Conservation (phyloP, 306 rosid species). For the Vigna trinervia region DNA sequence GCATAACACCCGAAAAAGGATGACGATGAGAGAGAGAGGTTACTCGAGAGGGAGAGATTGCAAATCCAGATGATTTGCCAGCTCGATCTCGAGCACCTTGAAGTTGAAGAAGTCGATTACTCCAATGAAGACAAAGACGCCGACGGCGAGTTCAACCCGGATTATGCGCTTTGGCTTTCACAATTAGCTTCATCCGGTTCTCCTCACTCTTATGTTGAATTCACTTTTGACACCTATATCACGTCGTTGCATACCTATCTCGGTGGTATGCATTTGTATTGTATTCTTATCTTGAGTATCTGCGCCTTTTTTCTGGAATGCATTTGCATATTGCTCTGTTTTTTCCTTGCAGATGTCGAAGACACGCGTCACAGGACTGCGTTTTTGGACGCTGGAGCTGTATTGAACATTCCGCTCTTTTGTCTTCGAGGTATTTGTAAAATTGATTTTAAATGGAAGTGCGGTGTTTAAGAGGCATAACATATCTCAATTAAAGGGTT, state of each 20-base stretch:
- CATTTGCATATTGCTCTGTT: background rate
- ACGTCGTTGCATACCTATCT: constrained; percentile 87
- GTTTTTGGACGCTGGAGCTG: constrained; percentile 81
- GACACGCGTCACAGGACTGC: constrained; percentile 83
- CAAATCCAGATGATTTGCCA: constrained; percentile 90
- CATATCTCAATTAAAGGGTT: no score
- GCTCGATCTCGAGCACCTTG: constrained; percentile 90
- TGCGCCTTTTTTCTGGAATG: background rate
- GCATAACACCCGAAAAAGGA: constrained; percentile 58
- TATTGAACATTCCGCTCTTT: constrained; percentile 74
- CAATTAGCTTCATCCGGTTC: background rate
- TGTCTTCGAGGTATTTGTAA: constrained; percentile 69
- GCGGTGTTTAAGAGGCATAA: no score
- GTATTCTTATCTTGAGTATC: background rate
- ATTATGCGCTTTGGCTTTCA: background rate
- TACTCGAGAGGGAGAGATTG: constrained; percentile 70
- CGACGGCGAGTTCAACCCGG: constrained; percentile 40
- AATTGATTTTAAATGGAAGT: background rate
- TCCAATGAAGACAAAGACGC: constrained; percentile 58
- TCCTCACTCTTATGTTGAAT: constrained; percentile 12
- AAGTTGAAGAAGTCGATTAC: constrained; percentile 80
- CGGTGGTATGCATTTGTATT: constrained; percentile 65
- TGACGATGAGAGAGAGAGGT: constrained; percentile 46
- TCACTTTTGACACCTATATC: constrained; percentile 44
- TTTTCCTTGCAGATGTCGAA: constrained; percentile 74